Percentiles rank a stretch among this genome's conserved stretches.
phyloP scores from a whole-genome alignment of 2,329 filamentous ascomycete species.

The Xylariaceae sp. region DNA sequence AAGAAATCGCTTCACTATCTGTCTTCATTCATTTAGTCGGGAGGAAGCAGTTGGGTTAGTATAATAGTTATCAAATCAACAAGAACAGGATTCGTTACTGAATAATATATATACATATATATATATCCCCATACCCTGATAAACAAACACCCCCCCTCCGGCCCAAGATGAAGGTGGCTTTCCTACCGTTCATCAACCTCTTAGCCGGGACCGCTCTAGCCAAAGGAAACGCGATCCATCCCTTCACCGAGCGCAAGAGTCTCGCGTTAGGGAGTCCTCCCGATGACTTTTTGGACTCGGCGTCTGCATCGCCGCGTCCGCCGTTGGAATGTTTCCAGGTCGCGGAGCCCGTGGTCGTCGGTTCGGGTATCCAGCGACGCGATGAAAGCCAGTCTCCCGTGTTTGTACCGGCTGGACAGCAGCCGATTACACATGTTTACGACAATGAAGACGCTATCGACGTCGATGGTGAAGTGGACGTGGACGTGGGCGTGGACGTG shows the following conservation, averaged over 20 bases:
- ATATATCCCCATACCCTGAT: not conserved
- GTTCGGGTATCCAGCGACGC: constrained; percentile 36
- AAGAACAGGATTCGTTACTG: too few species aligned
- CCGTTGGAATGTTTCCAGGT: constrained; percentile 62
- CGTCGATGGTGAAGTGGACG: constrained; percentile 12
- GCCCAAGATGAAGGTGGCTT: constrained; percentile 8
- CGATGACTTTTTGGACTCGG: not conserved
- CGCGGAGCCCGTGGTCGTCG: constrained; percentile 57
- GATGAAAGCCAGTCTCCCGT: constrained; percentile 31
- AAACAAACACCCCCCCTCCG: not conserved
- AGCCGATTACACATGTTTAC: constrained; percentile 1
- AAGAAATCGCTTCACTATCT: too few species aligned
- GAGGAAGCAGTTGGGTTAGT: too few species aligned
- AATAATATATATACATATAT: too few species aligned
- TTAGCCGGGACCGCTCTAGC: constrained; percentile 17
- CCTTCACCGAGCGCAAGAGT: constrained; percentile 23
- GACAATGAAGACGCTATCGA: not conserved
- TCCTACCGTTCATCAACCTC: constrained; percentile 15
- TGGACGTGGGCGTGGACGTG: constrained; percentile 11
- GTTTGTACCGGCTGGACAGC: constrained; percentile 16
- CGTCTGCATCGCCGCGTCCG: constrained; percentile 8
- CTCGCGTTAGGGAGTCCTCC: constrained; percentile 12
- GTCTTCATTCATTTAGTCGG: too few species aligned
- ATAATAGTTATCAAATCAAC: too few species aligned
- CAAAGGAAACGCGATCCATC: constrained; percentile 15